A percentile compares a stretch with the other conserved stretches of the same genome.
Conservation (phyloP, 257 asterid genomes). For the Anisodus tanguticus region DNA sequence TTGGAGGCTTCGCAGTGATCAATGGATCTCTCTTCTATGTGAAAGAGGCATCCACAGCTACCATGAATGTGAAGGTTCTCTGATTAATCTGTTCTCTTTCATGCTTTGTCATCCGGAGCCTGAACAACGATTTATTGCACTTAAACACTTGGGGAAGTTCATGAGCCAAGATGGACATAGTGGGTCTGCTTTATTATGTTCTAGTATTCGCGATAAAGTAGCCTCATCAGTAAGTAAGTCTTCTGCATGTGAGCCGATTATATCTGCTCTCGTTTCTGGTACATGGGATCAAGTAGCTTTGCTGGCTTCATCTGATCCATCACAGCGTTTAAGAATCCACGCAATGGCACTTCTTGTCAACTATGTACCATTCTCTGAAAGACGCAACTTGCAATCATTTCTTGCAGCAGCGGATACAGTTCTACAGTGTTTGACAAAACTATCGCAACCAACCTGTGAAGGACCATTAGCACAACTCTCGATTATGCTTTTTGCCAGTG, state of each 20-base stretch:
- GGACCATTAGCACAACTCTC: slow-evolving; percentile 78
- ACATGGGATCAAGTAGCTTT: slow-evolving; percentile 87
- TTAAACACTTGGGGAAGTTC: slow-evolving; percentile 79
- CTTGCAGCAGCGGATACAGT: slow-evolving; percentile 80
- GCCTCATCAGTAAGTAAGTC: slow-evolving; percentile 43
- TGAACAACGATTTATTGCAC: slow-evolving; percentile 85
- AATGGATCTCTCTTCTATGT: slow-evolving; percentile 61
- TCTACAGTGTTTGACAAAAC: slow-evolving; percentile 71
- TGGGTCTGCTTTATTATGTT: slow-evolving; percentile 49
- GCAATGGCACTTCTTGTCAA: slow-evolving; percentile 74
- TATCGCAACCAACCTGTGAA: slow-evolving; percentile 62
- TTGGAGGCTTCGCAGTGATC: slow-evolving; percentile 82
- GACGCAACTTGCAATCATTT: slow-evolving; percentile 71
- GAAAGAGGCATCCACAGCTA: slow-evolving; percentile 62
- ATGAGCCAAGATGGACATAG: slow-evolving; percentile 64
- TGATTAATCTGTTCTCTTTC: slow-evolving; percentile 67
- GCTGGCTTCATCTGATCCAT: slow-evolving; percentile 78
- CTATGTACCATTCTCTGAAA: slow-evolving; percentile 72
- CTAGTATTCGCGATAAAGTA: slow-evolving; percentile 41
- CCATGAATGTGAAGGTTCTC: slow-evolving; percentile 58
- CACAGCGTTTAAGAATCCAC: slow-evolving; percentile 69
- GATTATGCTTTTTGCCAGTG: slow-evolving; percentile 74
- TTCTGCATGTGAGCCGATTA: slow-evolving; percentile 55
- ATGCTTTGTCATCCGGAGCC: slow-evolving; percentile 93
- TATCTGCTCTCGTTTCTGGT: slow-evolving; percentile 63